phyloP scores from a whole-genome alignment of 129 eudicot genomes.

The Calendula officinalis region DNA sequence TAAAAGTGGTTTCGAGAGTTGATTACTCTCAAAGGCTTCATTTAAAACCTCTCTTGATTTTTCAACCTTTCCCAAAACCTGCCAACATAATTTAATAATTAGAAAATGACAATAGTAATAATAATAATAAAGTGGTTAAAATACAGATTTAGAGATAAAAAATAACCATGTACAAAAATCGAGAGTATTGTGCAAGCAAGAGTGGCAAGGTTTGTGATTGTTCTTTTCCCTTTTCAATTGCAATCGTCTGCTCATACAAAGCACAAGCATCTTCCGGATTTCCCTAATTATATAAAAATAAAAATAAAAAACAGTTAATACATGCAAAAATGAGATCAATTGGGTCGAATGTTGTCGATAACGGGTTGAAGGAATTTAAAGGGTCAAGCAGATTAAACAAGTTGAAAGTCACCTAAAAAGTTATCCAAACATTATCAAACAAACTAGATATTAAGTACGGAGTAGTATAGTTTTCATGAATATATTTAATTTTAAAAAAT shows the following conservation, averaged over 20 bases:
- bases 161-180: constrained; percentile 50
- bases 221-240: constrained; percentile 96
- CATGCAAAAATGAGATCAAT: not conserved
- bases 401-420: not conserved
- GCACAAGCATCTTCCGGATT: constrained; percentile 72
- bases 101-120: not conserved
- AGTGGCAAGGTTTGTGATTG: constrained; percentile 83
- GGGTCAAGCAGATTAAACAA: not conserved
- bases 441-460: not conserved
- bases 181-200: constrained; percentile 83
- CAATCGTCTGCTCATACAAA: constrained; percentile 80
- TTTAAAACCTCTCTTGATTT: constrained; percentile 76
- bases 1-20: constrained; percentile 73
- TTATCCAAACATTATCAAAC: not conserved
- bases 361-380: no score
- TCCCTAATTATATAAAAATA: constrained; percentile 49
- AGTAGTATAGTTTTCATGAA: not conserved
- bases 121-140: not conserved
- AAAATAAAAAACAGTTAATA: constrained; percentile 11
- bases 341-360: not conserved
- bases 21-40: constrained; percentile 59
- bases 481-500: not conserved
- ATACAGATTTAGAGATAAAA: not conserved
- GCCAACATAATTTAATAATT: constrained; percentile 5
- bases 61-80: constrained; percentile 76